Conservation (phyloP, 2,329 filamentous ascomycete species). For the Dendrostoma leiphaemia region DNA sequence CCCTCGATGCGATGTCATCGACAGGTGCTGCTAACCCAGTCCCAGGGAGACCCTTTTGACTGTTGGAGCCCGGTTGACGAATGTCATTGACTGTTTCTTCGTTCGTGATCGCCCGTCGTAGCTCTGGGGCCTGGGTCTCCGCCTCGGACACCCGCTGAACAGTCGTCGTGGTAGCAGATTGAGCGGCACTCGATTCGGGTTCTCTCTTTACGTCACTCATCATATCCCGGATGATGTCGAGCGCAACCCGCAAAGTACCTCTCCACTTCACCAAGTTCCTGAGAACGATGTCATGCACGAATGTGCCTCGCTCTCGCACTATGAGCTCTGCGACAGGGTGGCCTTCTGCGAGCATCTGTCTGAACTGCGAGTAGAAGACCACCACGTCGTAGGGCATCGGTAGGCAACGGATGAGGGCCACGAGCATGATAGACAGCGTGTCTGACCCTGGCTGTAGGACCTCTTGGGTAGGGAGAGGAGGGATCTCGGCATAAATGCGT, state of each 20-base stretch:
- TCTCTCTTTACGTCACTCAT: constrained; percentile 33
- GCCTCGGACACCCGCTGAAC: background rate
- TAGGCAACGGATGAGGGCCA: constrained; percentile 43
- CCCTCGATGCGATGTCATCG: background rate
- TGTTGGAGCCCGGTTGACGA: no score
- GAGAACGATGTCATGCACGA: constrained; percentile 51
- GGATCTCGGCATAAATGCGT: constrained; percentile 19
- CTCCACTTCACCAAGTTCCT: constrained; percentile 43
- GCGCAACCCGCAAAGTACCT: constrained; percentile 39
- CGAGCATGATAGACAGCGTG: constrained; percentile 46
- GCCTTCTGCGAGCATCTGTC: constrained; percentile 34
- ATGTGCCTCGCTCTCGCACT: constrained; percentile 38
- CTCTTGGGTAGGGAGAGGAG: constrained; percentile 14
- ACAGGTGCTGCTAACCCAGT: background rate
- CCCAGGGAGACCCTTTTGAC: no score
- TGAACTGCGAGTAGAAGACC: constrained; percentile 47
- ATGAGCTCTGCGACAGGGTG: constrained; percentile 36
- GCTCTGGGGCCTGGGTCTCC: background rate
- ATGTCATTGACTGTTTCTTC: background rate
- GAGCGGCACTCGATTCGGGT: background rate
- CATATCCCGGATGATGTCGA: constrained; percentile 52
- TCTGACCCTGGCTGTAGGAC: constrained; percentile 34
- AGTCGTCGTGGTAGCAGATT: background rate
- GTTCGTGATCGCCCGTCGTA: background rate
- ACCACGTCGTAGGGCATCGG: constrained; percentile 38